Evolutionary conservation across 768 basidiomycete genomes (phyloP).

Genomic region (Tylopilus intermedius): DNA sequence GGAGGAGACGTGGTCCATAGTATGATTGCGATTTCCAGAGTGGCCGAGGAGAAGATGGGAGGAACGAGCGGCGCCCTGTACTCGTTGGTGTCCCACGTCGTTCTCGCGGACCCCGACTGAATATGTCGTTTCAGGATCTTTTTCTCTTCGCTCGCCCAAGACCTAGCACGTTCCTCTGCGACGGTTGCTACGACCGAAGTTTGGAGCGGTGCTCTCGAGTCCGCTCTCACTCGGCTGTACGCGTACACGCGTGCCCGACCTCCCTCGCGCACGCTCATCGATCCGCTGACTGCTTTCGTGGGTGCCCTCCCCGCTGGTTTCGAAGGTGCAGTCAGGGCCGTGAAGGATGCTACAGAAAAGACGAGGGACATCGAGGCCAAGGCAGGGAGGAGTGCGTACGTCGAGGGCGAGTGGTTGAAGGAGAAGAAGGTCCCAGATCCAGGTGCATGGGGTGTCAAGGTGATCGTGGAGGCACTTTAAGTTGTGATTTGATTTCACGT

Average conservation of each 20-base stretch:
- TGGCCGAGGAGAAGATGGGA: constrained; percentile 83
- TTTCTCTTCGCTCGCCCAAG: constrained; percentile 82
- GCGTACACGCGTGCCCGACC: constrained; percentile 85
- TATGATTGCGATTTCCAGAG: constrained; percentile 63
- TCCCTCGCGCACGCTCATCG: constrained; percentile 89
- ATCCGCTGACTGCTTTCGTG: constrained; percentile 81
- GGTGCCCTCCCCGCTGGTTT: constrained; percentile 34
- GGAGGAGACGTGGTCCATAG: constrained; percentile 63
- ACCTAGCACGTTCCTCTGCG: constrained; percentile 41
- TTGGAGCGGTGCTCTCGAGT: constrained; percentile 58
- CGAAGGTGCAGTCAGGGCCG: constrained; percentile 52
- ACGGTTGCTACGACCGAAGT: constrained; percentile 37
- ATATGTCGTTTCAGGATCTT: constrained; percentile 58
- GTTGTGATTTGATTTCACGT: constrained; percentile 2
- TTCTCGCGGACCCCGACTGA: not conserved
- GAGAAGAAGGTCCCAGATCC: constrained; percentile 71
- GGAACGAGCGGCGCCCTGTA: constrained; percentile 90
- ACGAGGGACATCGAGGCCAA: constrained; percentile 78
- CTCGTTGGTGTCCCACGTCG: constrained; percentile 53
- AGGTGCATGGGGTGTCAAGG: constrained; percentile 87
- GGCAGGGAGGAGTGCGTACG: constrained; percentile 85
- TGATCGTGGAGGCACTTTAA: constrained; percentile 55
- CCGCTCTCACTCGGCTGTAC: constrained; percentile 60
- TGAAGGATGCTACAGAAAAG: constrained; percentile 59
- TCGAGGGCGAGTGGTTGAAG: constrained; percentile 63